phyloP scores from a whole-genome alignment of 2,329 filamentous ascomycete species.

The Venturiaceae sp. region DNA sequence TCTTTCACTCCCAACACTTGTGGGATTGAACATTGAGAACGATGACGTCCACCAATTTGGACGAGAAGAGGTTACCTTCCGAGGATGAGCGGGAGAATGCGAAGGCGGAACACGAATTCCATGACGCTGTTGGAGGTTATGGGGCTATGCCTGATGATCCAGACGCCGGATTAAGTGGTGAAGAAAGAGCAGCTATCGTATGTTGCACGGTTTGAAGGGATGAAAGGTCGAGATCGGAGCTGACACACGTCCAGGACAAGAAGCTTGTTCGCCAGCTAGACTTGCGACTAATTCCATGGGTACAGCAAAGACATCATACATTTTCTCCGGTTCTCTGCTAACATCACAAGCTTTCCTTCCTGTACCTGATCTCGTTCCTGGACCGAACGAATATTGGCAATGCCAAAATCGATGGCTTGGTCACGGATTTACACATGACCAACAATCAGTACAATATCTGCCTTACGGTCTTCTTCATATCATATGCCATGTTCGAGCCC shows the following conservation, averaged over 20 bases:
- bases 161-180: slow-evolving; percentile 54
- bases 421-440: slow-evolving; percentile 52
- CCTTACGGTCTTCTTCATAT: slow-evolving; percentile 70
- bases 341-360: slow-evolving; percentile 42
- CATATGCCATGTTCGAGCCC: slow-evolving; percentile 70
- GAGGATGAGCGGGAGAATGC: slow-evolving; percentile 3
- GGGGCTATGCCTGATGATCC: slow-evolving; percentile 31
- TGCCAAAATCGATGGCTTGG: slow-evolving; percentile 41
- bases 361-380: slow-evolving; percentile 67
- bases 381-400: slow-evolving; percentile 38
- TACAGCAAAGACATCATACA: slow-evolving; percentile 10
- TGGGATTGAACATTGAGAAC: neutral
- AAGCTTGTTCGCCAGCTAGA: slow-evolving; percentile 55
- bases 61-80: slow-evolving; percentile 2
- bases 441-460: slow-evolving; percentile 59
- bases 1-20: neutral
- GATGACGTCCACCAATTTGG: neutral
- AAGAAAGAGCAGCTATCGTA: slow-evolving; percentile 54
- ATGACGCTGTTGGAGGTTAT: neutral
- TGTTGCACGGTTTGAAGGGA: too few relatives aligned
- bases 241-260: slow-evolving; percentile 39
- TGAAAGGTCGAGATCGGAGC: neutral
- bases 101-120: neutral
- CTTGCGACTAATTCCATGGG: slow-evolving; percentile 50
- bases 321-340: slow-evolving; percentile 17